Percentiles rank a stretch among this genome's conserved stretches.
Evolutionary conservation across 331 rosid genomes (phyloP).

Genomic region (Acacia concinna): DNA sequence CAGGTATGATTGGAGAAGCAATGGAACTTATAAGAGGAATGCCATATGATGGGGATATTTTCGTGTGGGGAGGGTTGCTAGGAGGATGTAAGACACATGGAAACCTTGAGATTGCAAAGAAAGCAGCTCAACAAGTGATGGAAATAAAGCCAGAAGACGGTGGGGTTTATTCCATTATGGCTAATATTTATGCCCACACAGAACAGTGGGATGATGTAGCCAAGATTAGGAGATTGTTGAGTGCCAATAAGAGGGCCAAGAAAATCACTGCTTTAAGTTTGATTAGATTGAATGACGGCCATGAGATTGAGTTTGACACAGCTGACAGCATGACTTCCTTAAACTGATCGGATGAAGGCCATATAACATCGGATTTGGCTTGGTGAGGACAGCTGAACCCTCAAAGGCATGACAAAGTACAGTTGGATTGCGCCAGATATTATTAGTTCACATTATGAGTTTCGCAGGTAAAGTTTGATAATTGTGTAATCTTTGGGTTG

Average conservation of each 20-base stretch:
- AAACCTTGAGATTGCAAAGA: conserved; percentile 64
- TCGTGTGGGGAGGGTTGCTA: conserved; percentile 85
- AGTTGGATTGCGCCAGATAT: not conserved
- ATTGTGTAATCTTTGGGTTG: not conserved
- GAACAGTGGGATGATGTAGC: conserved; percentile 75
- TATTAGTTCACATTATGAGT: too few relatives aligned
- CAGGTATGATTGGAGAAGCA: conserved; percentile 73
- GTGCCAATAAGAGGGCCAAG: conserved; percentile 50
- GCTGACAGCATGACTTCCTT: not conserved
- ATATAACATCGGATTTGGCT: not conserved
- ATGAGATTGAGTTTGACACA: not conserved
- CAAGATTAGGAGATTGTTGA: conserved; percentile 51
- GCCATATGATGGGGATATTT: conserved; percentile 77
- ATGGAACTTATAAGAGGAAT: conserved; percentile 58
- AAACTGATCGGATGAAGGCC: not conserved
- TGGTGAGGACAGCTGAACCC: conserved; percentile 2
- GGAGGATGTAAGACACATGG: conserved; percentile 86
- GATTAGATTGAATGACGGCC: conserved; percentile 38
- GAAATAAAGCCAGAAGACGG: conserved; percentile 76
- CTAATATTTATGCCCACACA: conserved; percentile 64
- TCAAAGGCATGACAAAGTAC: not conserved
- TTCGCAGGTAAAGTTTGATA: too few relatives aligned
- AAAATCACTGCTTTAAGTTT: conserved; percentile 57
- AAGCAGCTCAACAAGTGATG: conserved; percentile 71
- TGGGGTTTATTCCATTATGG: conserved; percentile 78